Conservation (phyloP, 2,329 filamentous ascomycete species). For the Orbilia blumenaviensis region DNA sequence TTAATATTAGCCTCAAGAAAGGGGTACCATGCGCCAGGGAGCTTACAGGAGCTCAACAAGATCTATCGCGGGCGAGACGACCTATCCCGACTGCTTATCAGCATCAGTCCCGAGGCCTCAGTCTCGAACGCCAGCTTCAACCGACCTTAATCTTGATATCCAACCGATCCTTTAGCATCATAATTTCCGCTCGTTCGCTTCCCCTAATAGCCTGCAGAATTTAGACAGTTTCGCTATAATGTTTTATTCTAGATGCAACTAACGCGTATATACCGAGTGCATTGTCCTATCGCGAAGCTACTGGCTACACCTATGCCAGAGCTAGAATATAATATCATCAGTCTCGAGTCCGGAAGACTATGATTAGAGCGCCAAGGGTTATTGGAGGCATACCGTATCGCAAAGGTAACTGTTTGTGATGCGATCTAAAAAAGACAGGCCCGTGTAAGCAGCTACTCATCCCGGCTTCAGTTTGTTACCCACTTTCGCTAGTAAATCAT, state of each 20-base stretch:
- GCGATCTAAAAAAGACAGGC: slow-evolving; percentile 39
- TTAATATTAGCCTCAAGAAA: slow-evolving; percentile 43
- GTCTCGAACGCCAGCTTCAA: background rate
- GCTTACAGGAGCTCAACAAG: slow-evolving; percentile 86
- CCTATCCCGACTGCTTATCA: slow-evolving; percentile 63
- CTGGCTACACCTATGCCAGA: slow-evolving; percentile 58
- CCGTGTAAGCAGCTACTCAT: slow-evolving; percentile 18
- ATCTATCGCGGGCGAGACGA: slow-evolving; percentile 89
- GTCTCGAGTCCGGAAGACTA: slow-evolving; percentile 3
- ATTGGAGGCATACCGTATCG: slow-evolving; percentile 35
- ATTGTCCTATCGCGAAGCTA: slow-evolving; percentile 57
- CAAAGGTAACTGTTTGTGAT: slow-evolving; percentile 53
- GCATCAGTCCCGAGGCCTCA: slow-evolving; percentile 21
- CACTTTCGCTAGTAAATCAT: slow-evolving; percentile 52
- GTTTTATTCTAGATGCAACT: slow-evolving; percentile 12
- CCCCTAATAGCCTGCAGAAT: slow-evolving; percentile 72
- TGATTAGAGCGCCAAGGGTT: background rate
- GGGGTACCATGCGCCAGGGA: background rate
- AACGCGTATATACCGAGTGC: slow-evolving; percentile 57
- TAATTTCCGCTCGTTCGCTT: slow-evolving; percentile 75
- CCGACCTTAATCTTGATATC: slow-evolving; percentile 78
- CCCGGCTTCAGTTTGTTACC: slow-evolving; percentile 23
- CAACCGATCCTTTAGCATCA: slow-evolving; percentile 75
- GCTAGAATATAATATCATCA: slow-evolving; percentile 24
- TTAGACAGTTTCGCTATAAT: background rate